phyloP scores from a whole-genome alignment of 768 basidiomycete species.

The Lentinus brumalis region DNA sequence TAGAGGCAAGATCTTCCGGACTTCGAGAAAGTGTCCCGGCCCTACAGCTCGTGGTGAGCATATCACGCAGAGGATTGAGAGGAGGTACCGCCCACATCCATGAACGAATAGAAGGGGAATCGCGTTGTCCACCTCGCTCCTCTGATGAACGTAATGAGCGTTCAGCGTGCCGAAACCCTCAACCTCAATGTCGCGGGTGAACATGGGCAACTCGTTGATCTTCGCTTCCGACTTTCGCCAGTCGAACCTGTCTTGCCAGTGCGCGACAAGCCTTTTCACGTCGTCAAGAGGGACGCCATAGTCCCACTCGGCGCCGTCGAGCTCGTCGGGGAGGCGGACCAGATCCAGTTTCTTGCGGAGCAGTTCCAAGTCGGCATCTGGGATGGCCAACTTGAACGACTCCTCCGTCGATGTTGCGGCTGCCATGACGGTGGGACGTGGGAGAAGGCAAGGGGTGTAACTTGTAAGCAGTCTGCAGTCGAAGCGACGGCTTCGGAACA shows the following conservation, averaged over 20 bases:
- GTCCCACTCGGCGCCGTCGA: slow-evolving; percentile 28
- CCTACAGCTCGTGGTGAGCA: slow-evolving; percentile 36
- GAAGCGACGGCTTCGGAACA: no score
- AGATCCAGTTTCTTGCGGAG: slow-evolving; percentile 29
- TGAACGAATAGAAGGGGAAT: slow-evolving; percentile 54
- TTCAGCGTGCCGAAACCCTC: slow-evolving; percentile 49
- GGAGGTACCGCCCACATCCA: slow-evolving; percentile 45
- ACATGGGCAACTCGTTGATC: slow-evolving; percentile 60
- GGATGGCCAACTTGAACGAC: slow-evolving; percentile 27
- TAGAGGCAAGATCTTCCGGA: slow-evolving; percentile 56
- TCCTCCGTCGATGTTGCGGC: slow-evolving; percentile 5
- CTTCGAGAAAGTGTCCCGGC: slow-evolving; percentile 65
- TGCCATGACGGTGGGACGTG: not conserved
- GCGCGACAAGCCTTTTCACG: slow-evolving; percentile 46
- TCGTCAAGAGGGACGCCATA: slow-evolving; percentile 47
- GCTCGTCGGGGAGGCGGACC: slow-evolving; percentile 30
- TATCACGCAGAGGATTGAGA: not conserved
- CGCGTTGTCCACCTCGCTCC: slow-evolving; percentile 34
- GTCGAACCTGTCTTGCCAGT: slow-evolving; percentile 57
- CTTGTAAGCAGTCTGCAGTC: no score
- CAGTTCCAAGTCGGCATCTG: slow-evolving; percentile 23
- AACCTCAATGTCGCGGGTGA: slow-evolving; percentile 53
- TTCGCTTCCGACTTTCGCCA: slow-evolving; percentile 55
- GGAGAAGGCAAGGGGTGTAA: no score
- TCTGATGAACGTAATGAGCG: slow-evolving; percentile 57